These are phyloP conservation scores for Linnemannia zychae DNA, from an alignment of 192 early-diverging fungal genomes.

Conservation along the genomic window DNA sequence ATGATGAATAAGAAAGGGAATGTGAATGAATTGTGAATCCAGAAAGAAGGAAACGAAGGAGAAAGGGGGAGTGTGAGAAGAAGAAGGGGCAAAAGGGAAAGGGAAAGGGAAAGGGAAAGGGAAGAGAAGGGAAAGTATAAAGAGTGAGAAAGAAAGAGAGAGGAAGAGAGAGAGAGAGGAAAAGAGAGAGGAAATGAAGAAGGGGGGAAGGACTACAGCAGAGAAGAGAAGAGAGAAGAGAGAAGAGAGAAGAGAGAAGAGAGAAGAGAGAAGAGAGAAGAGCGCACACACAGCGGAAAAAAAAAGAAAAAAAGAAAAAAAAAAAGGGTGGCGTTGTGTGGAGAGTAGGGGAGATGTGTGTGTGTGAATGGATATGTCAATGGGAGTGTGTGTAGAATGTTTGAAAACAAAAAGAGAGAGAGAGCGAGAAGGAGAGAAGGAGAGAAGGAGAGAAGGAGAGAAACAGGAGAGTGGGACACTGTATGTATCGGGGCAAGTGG, in stretches of 20 bases:
- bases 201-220: neutral
- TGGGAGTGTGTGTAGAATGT: neutral
- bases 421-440: neutral
- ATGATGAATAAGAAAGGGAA: neutral
- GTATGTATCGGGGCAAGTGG: neutral
- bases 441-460: neutral
- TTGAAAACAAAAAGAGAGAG: neutral
- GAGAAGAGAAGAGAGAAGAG: neutral
- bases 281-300: too few relatives aligned
- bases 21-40: neutral
- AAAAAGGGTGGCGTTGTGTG: neutral
- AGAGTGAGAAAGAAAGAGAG: neutral
- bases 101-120: neutral
- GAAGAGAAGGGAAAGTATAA: neutral
- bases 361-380: neutral
- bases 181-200: neutral
- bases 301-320: neutral
- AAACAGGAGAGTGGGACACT: conserved; percentile 3
- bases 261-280: neutral
- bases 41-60: neutral
- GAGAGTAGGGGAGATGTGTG: neutral
- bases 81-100: neutral
- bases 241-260: neutral
- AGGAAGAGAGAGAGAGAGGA: neutral
- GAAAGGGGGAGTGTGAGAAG: neutral